Evolutionary conservation across 495 filamentous ascomycete species (phyloP).

Genomic region (Neurospora intermedia): DNA sequence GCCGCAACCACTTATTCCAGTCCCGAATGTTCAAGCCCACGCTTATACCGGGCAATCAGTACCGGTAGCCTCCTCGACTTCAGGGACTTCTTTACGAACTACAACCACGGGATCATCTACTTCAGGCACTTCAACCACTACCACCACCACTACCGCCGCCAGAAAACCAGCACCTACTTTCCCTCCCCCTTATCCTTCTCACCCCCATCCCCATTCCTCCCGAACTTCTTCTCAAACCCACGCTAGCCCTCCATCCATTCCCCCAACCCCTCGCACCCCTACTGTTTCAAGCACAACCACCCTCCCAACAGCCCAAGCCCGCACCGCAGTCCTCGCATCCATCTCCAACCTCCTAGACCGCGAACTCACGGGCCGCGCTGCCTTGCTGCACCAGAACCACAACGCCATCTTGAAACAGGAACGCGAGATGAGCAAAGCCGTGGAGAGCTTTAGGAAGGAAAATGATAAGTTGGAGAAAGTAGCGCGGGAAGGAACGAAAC

Average conservation of each 20-base stretch:
- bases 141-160: not conserved
- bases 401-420: slow-evolving; percentile 62
- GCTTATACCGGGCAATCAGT: not conserved
- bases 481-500: slow-evolving; percentile 54
- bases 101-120: not conserved
- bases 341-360: slow-evolving; percentile 63
- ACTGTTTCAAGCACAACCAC: not conserved
- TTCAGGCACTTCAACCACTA: not conserved
- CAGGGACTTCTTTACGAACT: not conserved
- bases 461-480: slow-evolving; percentile 60
- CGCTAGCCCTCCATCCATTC: not conserved
- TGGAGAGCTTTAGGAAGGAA: slow-evolving; percentile 56
- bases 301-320: slow-evolving; percentile 44
- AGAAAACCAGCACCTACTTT: not conserved
- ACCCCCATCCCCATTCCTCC: not conserved
- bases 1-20: not conserved
- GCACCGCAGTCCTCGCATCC: slow-evolving; percentile 65
- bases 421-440: slow-evolving; percentile 52
- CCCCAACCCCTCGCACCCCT: not conserved
- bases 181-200: not conserved
- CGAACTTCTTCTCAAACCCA: not conserved
- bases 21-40: not conserved
- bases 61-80: not conserved
- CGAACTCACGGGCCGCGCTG: slow-evolving; percentile 61
- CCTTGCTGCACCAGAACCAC: slow-evolving; percentile 65